Conservation (phyloP, 345 rosid species). For the Euphorbia peplus region DNA sequence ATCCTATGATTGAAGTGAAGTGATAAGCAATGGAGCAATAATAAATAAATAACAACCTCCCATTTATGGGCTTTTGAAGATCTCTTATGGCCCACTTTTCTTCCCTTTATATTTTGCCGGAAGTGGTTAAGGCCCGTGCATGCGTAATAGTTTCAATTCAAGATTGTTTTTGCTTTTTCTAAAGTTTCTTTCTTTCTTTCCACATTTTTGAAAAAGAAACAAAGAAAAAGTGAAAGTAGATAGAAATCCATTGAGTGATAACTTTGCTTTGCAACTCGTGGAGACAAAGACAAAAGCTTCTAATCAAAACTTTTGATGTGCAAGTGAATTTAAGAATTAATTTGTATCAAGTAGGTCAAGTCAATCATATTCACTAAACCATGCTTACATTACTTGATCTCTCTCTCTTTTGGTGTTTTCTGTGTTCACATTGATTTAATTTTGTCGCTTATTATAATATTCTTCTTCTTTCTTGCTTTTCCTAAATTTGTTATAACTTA, state of each 20-base stretch:
- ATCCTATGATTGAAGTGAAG: neutral
- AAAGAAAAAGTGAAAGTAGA: no score
- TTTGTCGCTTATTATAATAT: no score
- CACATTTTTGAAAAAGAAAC: no score
- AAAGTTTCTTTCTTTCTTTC: neutral
- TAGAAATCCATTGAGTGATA: no score
- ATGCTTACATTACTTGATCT: no score
- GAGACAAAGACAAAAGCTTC: neutral
- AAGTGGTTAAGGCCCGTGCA: conserved; percentile 38
- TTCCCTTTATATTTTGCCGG: neutral
- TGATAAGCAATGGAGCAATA: neutral
- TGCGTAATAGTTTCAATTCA: conserved; percentile 25
- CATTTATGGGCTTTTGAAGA: conserved; percentile 19
- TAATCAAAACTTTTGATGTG: neutral
- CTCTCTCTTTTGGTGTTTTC: no score
- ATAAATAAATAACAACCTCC: neutral
- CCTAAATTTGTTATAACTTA: no score
- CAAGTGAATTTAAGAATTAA: no score
- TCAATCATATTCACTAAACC: neutral
- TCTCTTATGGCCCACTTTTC: conserved; percentile 22
- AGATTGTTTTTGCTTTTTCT: neutral
- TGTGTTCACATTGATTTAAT: no score
- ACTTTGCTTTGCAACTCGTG: neutral
- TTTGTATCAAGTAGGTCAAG: conserved; percentile 2
- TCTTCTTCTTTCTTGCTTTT: no score